Conservation (phyloP, 257 asterid genomes). For the Solanum chiquidenum region DNA sequence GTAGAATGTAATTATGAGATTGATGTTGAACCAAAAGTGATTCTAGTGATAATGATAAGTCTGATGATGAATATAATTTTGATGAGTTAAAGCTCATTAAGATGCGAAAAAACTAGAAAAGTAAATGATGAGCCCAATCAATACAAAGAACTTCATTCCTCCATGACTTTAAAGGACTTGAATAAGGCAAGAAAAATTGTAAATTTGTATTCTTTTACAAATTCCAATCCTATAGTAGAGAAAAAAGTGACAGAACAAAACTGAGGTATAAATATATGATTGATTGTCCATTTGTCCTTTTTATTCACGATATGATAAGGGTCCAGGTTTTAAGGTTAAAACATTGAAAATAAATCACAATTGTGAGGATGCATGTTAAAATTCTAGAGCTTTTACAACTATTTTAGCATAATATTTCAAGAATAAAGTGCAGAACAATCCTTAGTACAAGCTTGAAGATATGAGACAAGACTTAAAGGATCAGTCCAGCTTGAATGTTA, state of each 20-base stretch:
- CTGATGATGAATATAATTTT: no score
- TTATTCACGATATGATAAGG: background rate
- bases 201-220: background rate
- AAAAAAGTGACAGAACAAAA: background rate
- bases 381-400: background rate
- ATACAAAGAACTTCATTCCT: background rate
- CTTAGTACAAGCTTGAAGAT: background rate
- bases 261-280: background rate
- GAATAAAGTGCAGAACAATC: background rate
- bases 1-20: no score
- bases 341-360: background rate
- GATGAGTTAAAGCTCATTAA: background rate
- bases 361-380: background rate
- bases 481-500: no score
- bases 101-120: background rate
- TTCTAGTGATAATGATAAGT: background rate
- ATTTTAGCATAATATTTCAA: background rate
- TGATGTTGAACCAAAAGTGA: background rate
- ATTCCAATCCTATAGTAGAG: background rate
- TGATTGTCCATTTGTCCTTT: background rate
- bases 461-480: background rate
- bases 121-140: background rate
- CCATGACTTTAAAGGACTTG: background rate
- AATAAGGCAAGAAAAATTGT: background rate
- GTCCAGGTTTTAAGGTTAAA: background rate